phyloP scores from a whole-genome alignment of 2,329 filamentous ascomycete species.

The Cordyceps fumosorosea region DNA sequence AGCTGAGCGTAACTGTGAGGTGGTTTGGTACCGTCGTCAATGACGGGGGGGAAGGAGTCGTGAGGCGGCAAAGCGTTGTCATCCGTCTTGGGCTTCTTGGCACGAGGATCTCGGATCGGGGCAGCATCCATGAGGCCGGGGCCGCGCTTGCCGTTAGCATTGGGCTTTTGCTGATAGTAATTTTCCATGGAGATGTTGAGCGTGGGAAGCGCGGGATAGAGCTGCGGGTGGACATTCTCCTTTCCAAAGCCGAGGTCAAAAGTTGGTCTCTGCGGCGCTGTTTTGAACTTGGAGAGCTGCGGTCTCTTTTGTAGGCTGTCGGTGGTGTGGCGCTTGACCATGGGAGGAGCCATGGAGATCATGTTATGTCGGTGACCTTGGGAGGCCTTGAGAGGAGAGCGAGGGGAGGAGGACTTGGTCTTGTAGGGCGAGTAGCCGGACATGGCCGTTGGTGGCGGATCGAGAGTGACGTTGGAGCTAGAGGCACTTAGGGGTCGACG shows the following conservation, averaged over 20 bases:
- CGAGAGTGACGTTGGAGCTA: slow-evolving; percentile 59
- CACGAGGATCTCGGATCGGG: slow-evolving; percentile 61
- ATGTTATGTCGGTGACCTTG: slow-evolving; percentile 58
- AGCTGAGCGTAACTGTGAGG: slow-evolving; percentile 89
- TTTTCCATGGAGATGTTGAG: slow-evolving; percentile 46
- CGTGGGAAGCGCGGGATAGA: slow-evolving; percentile 42
- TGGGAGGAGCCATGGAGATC: slow-evolving; percentile 60
- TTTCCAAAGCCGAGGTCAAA: slow-evolving; percentile 43
- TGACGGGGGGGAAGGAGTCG: slow-evolving; percentile 71
- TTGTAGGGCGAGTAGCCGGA: slow-evolving; percentile 66
- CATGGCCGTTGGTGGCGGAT: slow-evolving; percentile 49
- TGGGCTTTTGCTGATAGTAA: slow-evolving; percentile 46
- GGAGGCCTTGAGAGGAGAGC: slow-evolving; percentile 49
- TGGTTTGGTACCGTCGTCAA: slow-evolving; percentile 85
- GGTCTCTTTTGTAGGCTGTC: slow-evolving; percentile 67
- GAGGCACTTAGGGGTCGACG: slow-evolving; percentile 43
- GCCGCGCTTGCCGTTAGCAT: slow-evolving; percentile 46
- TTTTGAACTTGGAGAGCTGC: slow-evolving; percentile 53
- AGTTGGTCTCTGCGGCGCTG: slow-evolving; percentile 45
- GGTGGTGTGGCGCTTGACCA: slow-evolving; percentile 45
- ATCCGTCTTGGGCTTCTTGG: slow-evolving; percentile 64
- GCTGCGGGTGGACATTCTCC: slow-evolving; percentile 48
- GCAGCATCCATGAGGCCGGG: slow-evolving; percentile 63
- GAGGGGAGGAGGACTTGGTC: slow-evolving; percentile 51
- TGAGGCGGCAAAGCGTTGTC: slow-evolving; percentile 57